Evolutionary conservation across 495 filamentous ascomycete species (phyloP).

Genomic region (Usnea hakonensis): DNA sequence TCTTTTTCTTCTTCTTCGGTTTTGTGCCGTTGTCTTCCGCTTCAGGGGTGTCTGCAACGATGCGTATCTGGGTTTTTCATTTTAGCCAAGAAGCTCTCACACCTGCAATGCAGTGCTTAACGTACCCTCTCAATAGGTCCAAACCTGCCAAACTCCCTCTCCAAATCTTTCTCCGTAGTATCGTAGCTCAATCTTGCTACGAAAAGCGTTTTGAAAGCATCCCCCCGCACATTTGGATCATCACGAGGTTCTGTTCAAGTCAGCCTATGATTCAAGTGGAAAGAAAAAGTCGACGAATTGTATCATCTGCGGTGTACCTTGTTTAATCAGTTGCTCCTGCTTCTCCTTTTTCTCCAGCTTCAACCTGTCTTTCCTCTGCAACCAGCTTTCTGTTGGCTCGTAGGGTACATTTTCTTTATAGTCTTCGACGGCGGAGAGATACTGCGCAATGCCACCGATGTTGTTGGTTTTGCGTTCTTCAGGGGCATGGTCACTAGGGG

Average conservation of each 20-base stretch:
- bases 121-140: slow-evolving; percentile 88
- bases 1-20: slow-evolving; percentile 72
- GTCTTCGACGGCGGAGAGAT: slow-evolving; percentile 57
- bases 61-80: slow-evolving; percentile 60
- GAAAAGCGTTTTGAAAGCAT: slow-evolving; percentile 92
- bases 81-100: neutral
- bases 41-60: slow-evolving; percentile 57
- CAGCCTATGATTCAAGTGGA: slow-evolving; percentile 19
- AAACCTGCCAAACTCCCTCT: slow-evolving; percentile 89
- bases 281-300: slow-evolving; percentile 17
- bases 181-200: slow-evolving; percentile 85
- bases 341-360: slow-evolving; percentile 68
- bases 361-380: slow-evolving; percentile 73
- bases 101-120: neutral
- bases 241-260: slow-evolving; percentile 53
- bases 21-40: slow-evolving; percentile 38
- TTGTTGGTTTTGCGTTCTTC: slow-evolving; percentile 68
- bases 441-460: slow-evolving; percentile 66
- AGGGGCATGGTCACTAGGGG: slow-evolving; percentile 72
- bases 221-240: slow-evolving; percentile 79
- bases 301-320: slow-evolving; percentile 65
- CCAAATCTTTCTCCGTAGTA: slow-evolving; percentile 78
- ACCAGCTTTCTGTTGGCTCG: slow-evolving; percentile 82
- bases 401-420: slow-evolving; percentile 69
- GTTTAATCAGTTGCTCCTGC: slow-evolving; percentile 53